Conservation (phyloP, 1,139 yeast species). For the Lodderomyces parapsilosis region DNA sequence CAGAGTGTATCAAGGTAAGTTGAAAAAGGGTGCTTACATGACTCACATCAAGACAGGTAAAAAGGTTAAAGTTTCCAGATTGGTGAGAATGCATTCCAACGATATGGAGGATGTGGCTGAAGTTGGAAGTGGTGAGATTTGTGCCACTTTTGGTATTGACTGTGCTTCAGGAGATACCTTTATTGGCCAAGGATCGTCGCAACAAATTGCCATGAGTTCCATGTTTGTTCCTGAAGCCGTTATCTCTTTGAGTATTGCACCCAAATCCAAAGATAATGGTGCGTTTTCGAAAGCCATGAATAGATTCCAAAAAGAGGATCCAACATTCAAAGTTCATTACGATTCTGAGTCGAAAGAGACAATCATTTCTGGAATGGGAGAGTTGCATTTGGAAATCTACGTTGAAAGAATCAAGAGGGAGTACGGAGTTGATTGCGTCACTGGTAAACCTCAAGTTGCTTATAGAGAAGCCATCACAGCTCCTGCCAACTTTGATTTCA, state of each 20-base stretch:
- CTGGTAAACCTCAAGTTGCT: constrained; percentile 98
- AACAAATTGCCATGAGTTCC: constrained; percentile 86
- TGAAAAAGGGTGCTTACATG: constrained; percentile 87
- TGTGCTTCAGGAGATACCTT: constrained; percentile 99
- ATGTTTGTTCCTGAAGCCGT: constrained; percentile 99
- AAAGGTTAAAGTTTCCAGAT: constrained; percentile 89
- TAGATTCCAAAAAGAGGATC: constrained; percentile 97
- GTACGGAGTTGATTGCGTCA: constrained; percentile 90
- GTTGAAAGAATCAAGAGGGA: constrained; percentile 98
- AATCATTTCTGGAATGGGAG: constrained; percentile 98
- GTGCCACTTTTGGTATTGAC: constrained; percentile 98
- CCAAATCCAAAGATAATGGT: constrained; percentile 84
- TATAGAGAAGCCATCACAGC: constrained; percentile 89
- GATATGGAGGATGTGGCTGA: constrained; percentile 98
- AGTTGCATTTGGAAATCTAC: constrained; percentile 91
- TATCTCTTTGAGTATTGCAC: constrained; percentile 85
- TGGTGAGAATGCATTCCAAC: constrained; percentile 97
- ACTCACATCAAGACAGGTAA: constrained; percentile 90
- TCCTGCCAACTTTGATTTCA: constrained; percentile 80
- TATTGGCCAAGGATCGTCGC: constrained; percentile 67
- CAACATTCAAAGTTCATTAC: constrained; percentile 90
- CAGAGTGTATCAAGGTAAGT: constrained; percentile 94
- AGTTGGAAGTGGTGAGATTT: constrained; percentile 96
- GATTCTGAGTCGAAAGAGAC: constrained; percentile 95
- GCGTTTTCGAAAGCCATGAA: constrained; percentile 92